Evolutionary conservation across 805 yeast genomes (phyloP), one percentile per base, ranked within the genome.

Genomic region (Suhomyces faveliae): DNA sequence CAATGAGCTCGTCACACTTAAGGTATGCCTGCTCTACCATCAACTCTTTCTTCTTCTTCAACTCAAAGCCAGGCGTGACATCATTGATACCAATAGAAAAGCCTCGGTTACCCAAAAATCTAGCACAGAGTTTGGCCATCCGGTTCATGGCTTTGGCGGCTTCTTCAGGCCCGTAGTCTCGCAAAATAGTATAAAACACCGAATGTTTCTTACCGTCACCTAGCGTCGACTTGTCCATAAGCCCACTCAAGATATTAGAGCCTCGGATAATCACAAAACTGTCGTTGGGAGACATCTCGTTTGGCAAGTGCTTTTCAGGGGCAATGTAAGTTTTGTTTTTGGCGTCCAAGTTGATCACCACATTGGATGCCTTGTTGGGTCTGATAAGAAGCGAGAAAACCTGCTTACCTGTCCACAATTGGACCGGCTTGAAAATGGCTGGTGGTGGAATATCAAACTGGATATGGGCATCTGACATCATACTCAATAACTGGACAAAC

Each of bases 161-260:
- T 58, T 87, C 97, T 55, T 84, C 86, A 5, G 99, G 87, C n/a
- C 99, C 99, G 65, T 85, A 91, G 64, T 94, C 99, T 70, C 99
- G 78, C 51, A 94, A 71, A 54, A 94, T 94, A 0, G 97, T 89
- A 64, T 95, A 94, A 61, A 94, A 94, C 0, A 94, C 96, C 5
- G 97, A 90, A 62, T 89, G 95, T 66, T 94, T 94, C 66, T 95
- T 94, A 70, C 99, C 99, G 68, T 94, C 99, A 60, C 99, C 99
- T 7, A 94, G 75, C 1, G 90, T 82, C 17, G 96, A 88, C 69
- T 94, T 94, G 68, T 94, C 99, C 98, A 94, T 92, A 25, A 88
- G 89, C 54, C 99, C 99, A 58, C 92, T 79, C 57, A 94, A 74
- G 45, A 94, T 81, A 57, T 89, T 79, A 1, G 97, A 89, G 15